These are phyloP conservation scores for Fusarium sp. DNA, from an alignment of 2,329 filamentous ascomycete genomes.

Conservation along the genomic window DNA sequence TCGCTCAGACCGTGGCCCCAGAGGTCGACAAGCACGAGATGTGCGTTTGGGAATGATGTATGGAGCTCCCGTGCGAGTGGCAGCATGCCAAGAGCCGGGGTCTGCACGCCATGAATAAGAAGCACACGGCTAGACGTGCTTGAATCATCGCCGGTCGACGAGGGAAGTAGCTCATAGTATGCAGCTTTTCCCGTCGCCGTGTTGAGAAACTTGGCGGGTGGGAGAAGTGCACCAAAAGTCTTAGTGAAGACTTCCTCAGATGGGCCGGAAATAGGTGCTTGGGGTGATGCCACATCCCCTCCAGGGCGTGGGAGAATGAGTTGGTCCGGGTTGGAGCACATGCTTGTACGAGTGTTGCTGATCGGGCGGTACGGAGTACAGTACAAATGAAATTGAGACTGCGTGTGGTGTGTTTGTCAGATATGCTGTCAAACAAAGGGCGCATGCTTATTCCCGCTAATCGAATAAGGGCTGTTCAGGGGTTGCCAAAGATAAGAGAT, in stretches of 20 bases:
- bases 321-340: neutral
- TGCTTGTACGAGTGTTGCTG: neutral
- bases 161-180: constrained; percentile 52
- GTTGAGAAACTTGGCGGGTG: constrained; percentile 50
- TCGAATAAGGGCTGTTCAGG: neutral
- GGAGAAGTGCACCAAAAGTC: constrained; percentile 54
- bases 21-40: constrained; percentile 60
- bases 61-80: constrained; percentile 55
- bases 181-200: constrained; percentile 51
- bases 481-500: neutral
- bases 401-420: neutral
- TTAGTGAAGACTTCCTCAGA: constrained; percentile 51
- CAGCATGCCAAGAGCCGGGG: constrained; percentile 60
- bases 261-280: constrained; percentile 48
- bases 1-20: constrained; percentile 67
- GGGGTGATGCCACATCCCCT: fast-evolving
- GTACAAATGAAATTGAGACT: neutral
- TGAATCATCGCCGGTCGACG: neutral
- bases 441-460: neutral
- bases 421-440: neutral
- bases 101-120: constrained; percentile 64
- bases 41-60: constrained; percentile 48
- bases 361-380: neutral
- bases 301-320: constrained; percentile 21
- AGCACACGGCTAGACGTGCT: constrained; percentile 49